Percentiles rank a stretch among this genome's conserved stretches.
Evolutionary conservation across 345 rosid genomes (phyloP).

Genomic region (Salix exigua): DNA sequence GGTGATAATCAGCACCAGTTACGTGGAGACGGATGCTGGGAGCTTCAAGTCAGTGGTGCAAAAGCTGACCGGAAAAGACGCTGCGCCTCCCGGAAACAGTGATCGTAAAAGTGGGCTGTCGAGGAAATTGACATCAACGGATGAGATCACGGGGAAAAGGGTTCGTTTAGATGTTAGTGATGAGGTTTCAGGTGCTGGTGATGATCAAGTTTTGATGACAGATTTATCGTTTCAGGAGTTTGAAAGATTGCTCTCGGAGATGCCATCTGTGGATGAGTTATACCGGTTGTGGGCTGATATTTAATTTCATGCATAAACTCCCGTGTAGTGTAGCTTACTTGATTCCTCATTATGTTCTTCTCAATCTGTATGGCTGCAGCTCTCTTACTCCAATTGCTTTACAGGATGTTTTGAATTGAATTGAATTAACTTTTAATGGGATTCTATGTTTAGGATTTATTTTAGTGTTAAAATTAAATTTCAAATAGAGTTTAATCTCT

Average conservation of each 20-base stretch:
- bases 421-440: no score
- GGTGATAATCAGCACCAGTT: conserved; percentile 43
- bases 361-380: no score
- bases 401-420: no score
- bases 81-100: not conserved
- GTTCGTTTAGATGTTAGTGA: not conserved
- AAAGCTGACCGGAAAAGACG: conserved; percentile 49
- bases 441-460: no score
- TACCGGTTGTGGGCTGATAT: conserved; percentile 25
- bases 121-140: not conserved
- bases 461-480: no score
- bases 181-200: not conserved
- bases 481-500: no score
- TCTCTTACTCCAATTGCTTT: not conserved
- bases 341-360: not conserved
- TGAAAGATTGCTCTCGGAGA: conserved; percentile 40
- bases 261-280: conserved; percentile 37
- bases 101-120: not conserved
- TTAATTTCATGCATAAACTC: not conserved
- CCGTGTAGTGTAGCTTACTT: no score
- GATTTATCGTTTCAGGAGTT: conserved; percentile 34
- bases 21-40: conserved; percentile 43
- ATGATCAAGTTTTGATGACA: conserved; percentile 17
- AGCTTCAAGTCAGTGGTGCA: conserved; percentile 59
- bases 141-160: not conserved